Conservation (phyloP, 768 basidiomycete species). For the Terana coerulea region DNA sequence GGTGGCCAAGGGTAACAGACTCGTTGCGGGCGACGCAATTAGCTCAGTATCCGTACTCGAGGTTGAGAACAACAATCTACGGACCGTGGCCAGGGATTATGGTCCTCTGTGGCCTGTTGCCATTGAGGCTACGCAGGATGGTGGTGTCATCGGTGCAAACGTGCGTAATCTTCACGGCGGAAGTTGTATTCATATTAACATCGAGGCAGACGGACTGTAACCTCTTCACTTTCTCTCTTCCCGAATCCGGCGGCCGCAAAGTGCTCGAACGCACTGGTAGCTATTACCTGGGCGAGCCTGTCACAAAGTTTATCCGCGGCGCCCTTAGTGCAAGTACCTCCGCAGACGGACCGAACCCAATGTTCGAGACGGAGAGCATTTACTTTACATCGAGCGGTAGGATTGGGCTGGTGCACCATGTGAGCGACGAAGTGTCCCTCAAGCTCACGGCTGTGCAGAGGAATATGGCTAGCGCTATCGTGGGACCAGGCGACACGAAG, state of each 20-base stretch:
- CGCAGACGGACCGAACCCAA: slow-evolving; percentile 37
- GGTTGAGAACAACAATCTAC: slow-evolving; percentile 35
- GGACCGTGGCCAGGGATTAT: slow-evolving; percentile 63
- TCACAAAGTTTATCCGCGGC: slow-evolving; percentile 76
- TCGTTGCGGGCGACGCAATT: slow-evolving; percentile 79
- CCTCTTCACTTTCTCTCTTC: slow-evolving; percentile 57
- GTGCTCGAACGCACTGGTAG: slow-evolving; percentile 61
- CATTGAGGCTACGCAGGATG: slow-evolving; percentile 53
- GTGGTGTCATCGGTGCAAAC: slow-evolving; percentile 68
- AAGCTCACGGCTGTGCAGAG: slow-evolving; percentile 69
- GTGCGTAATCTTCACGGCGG: slow-evolving; percentile 48
- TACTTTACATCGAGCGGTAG: slow-evolving; percentile 79
- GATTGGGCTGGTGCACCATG: slow-evolving; percentile 68
- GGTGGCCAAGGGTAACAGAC: slow-evolving; percentile 44
- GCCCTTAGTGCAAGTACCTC: slow-evolving; percentile 38
- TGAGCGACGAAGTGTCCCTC: slow-evolving; percentile 48
- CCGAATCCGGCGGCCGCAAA: slow-evolving; percentile 37
- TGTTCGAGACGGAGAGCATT: slow-evolving; percentile 54
- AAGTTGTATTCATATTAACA: too few species aligned
- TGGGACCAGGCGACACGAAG: slow-evolving; percentile 49
- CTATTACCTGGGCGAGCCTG: slow-evolving; percentile 73
- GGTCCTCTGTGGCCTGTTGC: slow-evolving; percentile 70
- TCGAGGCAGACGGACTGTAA: slow-evolving; percentile 57
- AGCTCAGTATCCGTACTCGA: slow-evolving; percentile 73
- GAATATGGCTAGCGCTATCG: slow-evolving; percentile 58